These are phyloP conservation scores for Alnus glutinosa DNA, from an alignment of 306 rosid genomes.

Conservation along the genomic window DNA sequence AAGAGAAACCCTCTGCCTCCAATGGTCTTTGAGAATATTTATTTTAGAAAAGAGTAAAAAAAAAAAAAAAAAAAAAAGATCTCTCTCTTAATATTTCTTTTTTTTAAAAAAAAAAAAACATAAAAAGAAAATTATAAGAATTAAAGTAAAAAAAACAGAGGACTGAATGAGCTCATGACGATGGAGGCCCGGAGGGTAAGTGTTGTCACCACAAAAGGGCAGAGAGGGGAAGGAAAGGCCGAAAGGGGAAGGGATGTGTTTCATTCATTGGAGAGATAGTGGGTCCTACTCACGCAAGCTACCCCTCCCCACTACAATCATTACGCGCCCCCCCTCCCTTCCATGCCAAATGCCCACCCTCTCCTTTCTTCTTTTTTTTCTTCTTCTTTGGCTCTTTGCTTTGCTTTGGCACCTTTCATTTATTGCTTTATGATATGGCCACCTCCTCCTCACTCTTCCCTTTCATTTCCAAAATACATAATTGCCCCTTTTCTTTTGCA, in stretches of 20 bases:
- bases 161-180: neutral
- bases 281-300: neutral
- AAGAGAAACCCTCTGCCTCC: slow-evolving; percentile 26
- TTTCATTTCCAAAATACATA: neutral
- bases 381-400: neutral
- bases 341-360: neutral
- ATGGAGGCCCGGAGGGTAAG: neutral
- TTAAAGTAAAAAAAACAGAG: neutral
- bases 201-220: neutral
- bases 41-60: neutral
- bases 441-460: neutral
- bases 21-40: neutral
- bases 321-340: no score
- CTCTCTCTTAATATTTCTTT: neutral
- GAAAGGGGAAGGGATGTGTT: no score
- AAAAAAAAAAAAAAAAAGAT: neutral
- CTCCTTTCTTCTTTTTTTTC: neutral
- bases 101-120: no score
- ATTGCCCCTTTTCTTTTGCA: neutral
- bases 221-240: no score
- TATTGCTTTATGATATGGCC: neutral
- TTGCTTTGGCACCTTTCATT: neutral
- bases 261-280: neutral
- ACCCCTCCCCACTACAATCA: neutral
- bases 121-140: neutral